Evolutionary conservation across 352 stramenopile genomes (phyloP), one percentile per base, ranked within the genome.

Genomic region (Phytophthora kernoviae): DNA sequence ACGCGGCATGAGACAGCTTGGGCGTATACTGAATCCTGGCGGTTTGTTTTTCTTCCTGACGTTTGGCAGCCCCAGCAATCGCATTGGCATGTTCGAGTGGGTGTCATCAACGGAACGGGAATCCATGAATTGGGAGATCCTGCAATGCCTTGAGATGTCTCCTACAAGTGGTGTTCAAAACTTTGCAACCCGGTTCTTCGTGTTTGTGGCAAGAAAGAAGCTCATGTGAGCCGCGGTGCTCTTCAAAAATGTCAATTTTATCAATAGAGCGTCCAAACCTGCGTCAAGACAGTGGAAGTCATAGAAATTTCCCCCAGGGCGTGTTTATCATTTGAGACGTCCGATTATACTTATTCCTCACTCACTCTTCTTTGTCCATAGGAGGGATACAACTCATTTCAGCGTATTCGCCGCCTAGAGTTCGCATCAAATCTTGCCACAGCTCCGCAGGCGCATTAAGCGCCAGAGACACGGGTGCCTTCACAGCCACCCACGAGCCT

Each of bases 401-500:
- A n/a, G 77, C 66, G 60, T 89, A 92, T 62, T 95, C 84, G 7
- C 81, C 79, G 10, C 82, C 82, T 8, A 92, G 70, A 1, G 67
- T 70, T 27, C 54, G 55, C 82, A 95, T 90, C 34, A 95, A 52
- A 27, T 91, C 68, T 8, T 58, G 44, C 86, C 86, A 95, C 9
- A 95, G 72, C 37, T 91, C 65, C 46, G 73, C 70, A 34, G 70
- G 54, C n/a, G 82, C 73, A 44, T 90, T 81, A 7, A 95, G 62
- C 5, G 83, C 86, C 11, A 91, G 62, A 7, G 77, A 83, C 18
- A 93, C 68, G 2, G 86, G 86, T 8, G 86, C 86, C n/a, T 77
- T 75, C 34, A 95, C 82, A 2, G 74, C 75, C 5, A 95, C 70
- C 86, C 86, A 95, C 48, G 78, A 81, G 33, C 86, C 86, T 11